phyloP scores from a whole-genome alignment of 768 basidiomycete genomes.

The Boletellus emodensis region DNA sequence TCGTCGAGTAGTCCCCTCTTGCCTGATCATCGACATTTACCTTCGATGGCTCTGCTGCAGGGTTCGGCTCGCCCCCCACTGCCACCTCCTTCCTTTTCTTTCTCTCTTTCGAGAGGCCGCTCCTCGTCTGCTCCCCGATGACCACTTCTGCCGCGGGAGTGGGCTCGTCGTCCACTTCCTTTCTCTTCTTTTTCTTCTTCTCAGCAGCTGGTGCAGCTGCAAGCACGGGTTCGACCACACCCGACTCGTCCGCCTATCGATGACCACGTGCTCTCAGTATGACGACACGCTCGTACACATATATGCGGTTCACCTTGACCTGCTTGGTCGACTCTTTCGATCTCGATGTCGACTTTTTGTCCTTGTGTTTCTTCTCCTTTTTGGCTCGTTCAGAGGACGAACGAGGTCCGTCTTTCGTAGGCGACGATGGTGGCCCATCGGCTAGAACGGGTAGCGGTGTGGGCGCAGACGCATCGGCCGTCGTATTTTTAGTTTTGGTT shows the following conservation, averaged over 20 bases:
- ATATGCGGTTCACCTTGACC: conserved; percentile 14
- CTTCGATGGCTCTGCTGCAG: background rate
- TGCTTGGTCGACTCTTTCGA: conserved; percentile 5
- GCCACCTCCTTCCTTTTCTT: background rate
- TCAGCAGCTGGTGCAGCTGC: conserved; percentile 1
- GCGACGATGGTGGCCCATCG: background rate
- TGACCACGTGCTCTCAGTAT: conserved; percentile 8
- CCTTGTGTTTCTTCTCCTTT: conserved; percentile 21
- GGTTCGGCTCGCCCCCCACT: too few relatives aligned
- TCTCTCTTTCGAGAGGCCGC: background rate
- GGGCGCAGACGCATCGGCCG: background rate
- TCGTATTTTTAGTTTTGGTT: background rate
- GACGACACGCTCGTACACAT: background rate
- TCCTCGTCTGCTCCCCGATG: too few relatives aligned
- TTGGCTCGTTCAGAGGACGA: conserved; percentile 7
- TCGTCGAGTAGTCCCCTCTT: too few relatives aligned
- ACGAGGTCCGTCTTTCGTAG: background rate
- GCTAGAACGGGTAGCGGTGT: background rate
- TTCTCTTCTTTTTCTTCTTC: conserved; percentile 17
- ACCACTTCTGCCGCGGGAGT: too few relatives aligned
- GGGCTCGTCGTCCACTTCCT: background rate
- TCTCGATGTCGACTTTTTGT: conserved; percentile 15
- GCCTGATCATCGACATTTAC: background rate
- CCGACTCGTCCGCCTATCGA: conserved; percentile 3
- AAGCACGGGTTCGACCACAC: background rate